Conservation (phyloP, 2,329 filamentous ascomycete species). For the Nothomitra cinnamomea region DNA sequence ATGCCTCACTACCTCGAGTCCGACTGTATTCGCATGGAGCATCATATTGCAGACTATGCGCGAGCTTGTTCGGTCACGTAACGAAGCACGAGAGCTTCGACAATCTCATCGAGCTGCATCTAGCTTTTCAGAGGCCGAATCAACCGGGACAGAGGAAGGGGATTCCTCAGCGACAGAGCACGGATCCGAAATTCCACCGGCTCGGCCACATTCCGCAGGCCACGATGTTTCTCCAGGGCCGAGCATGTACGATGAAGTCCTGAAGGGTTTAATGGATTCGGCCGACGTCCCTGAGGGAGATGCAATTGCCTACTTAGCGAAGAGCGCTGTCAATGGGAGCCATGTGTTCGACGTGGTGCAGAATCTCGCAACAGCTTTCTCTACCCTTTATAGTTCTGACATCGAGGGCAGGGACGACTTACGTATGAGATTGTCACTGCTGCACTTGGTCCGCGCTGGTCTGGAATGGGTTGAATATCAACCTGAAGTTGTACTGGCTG, state of each 20-base stretch:
- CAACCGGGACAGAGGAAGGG: constrained; percentile 11
- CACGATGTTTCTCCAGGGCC: neutral
- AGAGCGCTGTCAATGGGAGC: constrained; percentile 28
- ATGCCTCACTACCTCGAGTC: constrained; percentile 46
- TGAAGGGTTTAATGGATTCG: constrained; percentile 26
- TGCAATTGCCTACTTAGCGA: constrained; percentile 29
- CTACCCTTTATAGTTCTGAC: constrained; percentile 29
- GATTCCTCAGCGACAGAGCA: constrained; percentile 17
- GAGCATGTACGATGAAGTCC: constrained; percentile 29
- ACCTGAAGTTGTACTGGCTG: constrained; percentile 48
- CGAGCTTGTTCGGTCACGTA: constrained; percentile 41
- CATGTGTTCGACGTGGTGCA: constrained; percentile 32
- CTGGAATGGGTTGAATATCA: constrained; percentile 54
- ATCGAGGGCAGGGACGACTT: constrained; percentile 34
- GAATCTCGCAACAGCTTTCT: constrained; percentile 26
- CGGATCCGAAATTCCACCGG: constrained; percentile 10
- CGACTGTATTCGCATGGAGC: constrained; percentile 67
- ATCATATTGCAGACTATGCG: constrained; percentile 56
- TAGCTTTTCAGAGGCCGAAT: constrained; percentile 11
- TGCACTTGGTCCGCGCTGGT: constrained; percentile 54
- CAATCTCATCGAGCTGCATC: constrained; percentile 25
- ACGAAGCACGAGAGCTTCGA: constrained; percentile 32
- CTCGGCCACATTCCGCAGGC: constrained; percentile 9
- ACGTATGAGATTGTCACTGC: constrained; percentile 44
- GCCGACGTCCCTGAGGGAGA: constrained; percentile 25